Evolutionary conservation across 1,284 basidiomycete genomes (phyloP).

Genomic region (Ganoderma lingzhi): DNA sequence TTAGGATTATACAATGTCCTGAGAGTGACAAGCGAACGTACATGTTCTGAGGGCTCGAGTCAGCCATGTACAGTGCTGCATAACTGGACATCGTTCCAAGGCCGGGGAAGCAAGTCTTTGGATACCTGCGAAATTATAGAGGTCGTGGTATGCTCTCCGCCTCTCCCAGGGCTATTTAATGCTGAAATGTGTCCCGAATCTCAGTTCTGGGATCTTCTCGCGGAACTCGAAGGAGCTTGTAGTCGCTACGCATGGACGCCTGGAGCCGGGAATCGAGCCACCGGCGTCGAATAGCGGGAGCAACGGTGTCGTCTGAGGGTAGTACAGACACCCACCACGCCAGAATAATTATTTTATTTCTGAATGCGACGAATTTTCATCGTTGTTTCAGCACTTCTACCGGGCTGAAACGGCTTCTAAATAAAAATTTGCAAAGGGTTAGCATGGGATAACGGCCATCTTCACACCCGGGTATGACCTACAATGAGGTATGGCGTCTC

Average conservation of each 20-base stretch:
- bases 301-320: neutral
- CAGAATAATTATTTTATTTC: neutral
- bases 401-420: neutral
- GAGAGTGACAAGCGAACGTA: neutral
- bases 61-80: neutral
- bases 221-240: neutral
- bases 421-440: neutral
- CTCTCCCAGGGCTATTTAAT: neutral
- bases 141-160: neutral
- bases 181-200: neutral
- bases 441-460: neutral
- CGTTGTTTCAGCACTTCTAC: neutral
- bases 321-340: neutral
- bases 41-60: neutral
- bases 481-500: neutral
- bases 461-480: neutral
- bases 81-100: neutral
- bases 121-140: neutral
- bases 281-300: neutral
- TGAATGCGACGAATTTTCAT: neutral
- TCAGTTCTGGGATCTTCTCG: neutral
- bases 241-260: neutral
- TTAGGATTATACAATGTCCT: no score
- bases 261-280: neutral
- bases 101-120: neutral